Evolutionary conservation across 2,329 filamentous ascomycete genomes (phyloP), one percentile per base, ranked within the genome.

Genomic region (Penicillium sp.): DNA sequence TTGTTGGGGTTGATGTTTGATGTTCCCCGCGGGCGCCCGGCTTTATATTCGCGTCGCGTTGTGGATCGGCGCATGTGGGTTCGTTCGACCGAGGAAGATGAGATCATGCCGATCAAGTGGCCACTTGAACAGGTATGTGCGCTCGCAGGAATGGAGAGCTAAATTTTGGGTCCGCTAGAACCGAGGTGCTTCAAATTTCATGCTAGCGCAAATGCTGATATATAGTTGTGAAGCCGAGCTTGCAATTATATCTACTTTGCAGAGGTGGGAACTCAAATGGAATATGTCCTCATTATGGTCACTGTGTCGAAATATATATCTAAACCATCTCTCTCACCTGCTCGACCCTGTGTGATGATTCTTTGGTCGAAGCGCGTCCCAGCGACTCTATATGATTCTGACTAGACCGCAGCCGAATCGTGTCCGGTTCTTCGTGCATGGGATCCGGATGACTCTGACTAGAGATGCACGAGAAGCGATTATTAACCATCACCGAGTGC

Each of bases 401-500:
- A 24, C 34, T 39, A 7, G 26, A 13, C 17, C 30, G 20, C 32
- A 52, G 18, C 5, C 49, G 44, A 1, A 54, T 52, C 3, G 26
- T 36, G 9, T 64, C 59, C 7, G 41, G 45, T 8, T 48, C 50
- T 6, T 48, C 21, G 26, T 15, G 6, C 6, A 4, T 17, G 36
- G 15, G 13, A 10, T 2, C 7, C 7, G 7, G 20, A 2, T 26
- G 20, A 46, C 36, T 42, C 32, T 48, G 20, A 17, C 49, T 12
- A 21, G 55, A 39, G 45, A 52, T 23, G 23, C 64, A 52, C 9
- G 68, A 67, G 36, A 73, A 73, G 1, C 64, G 67, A 51, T 73
- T 73, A 34, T 72, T 69, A 8, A 73, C 44, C 9, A 71, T 56
- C 15, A 69, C 56, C 9, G 68, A 69, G 40, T 65, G 67, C 9